These are phyloP conservation scores for Sporothrix dimorphospora DNA, from an alignment of 2,329 filamentous ascomycete genomes.

Conservation along the genomic window DNA sequence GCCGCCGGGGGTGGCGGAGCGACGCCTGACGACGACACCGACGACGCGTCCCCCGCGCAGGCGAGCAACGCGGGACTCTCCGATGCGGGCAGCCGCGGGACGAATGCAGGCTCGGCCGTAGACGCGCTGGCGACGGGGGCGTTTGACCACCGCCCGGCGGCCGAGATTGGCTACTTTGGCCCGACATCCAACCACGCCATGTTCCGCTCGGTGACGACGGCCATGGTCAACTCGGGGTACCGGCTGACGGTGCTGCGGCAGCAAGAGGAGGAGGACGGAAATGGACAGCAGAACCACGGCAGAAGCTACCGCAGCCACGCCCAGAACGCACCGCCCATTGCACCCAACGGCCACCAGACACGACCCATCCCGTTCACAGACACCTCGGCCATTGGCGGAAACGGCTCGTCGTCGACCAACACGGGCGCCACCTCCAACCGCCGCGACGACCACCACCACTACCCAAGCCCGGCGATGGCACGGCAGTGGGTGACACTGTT, in stretches of 20 bases:
- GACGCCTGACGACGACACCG: neutral
- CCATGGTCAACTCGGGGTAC: constrained; percentile 37
- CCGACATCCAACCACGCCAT: constrained; percentile 41
- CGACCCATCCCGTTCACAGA: neutral
- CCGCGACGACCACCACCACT: constrained; percentile 9
- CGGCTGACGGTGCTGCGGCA: constrained; percentile 23
- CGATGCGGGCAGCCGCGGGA: constrained; percentile 13
- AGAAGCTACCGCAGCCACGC: neutral
- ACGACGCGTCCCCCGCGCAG: constrained; percentile 10
- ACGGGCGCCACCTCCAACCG: neutral
- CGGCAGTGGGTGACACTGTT: constrained; percentile 36
- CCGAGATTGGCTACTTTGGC: constrained; percentile 37
- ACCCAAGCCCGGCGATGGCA: constrained; percentile 33
- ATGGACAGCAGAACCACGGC: neutral
- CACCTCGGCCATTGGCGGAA: neutral
- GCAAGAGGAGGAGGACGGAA: constrained; percentile 10
- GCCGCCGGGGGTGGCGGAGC: neutral
- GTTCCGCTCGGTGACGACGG: constrained; percentile 38
- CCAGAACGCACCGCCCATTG: neutral
- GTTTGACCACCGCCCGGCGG: constrained; percentile 38
- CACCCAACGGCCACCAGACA: constrained; percentile 1
- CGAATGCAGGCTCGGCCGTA: constrained; percentile 35
- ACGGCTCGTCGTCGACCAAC: neutral
- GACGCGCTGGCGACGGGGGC: constrained; percentile 39
- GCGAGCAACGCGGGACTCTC: constrained; percentile 11